Evolutionary conservation across 169 alveolate genomes (phyloP).

Genomic region (Plasmodium reichenowi): DNA sequence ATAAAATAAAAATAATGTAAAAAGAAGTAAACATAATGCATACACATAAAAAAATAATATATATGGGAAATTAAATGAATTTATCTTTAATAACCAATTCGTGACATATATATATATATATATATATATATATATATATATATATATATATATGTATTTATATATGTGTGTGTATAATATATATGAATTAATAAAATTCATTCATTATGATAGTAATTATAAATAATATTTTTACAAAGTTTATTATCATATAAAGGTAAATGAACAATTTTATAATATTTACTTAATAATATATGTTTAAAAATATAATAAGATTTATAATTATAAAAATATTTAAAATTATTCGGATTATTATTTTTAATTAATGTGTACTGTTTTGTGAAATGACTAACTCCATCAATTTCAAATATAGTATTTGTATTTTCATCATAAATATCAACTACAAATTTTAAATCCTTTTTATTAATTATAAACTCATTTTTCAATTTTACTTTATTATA

Average conservation of each 20-base stretch:
- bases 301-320: slow-evolving; percentile 70
- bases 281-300: slow-evolving; percentile 57
- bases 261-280: slow-evolving; percentile 47
- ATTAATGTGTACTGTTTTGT: slow-evolving; percentile 60
- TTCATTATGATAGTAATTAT: slow-evolving; percentile 7
- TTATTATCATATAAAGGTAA: slow-evolving; percentile 51
- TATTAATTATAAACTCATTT: slow-evolving; percentile 61
- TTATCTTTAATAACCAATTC: too few species aligned
- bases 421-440: slow-evolving; percentile 73
- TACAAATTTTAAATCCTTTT: slow-evolving; percentile 28
- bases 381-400: slow-evolving; percentile 62
- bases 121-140: too few species aligned
- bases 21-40: too few species aligned
- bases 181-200: too few species aligned
- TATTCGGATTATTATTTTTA: not conserved
- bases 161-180: too few species aligned
- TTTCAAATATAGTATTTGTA: slow-evolving; percentile 71
- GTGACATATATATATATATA: too few species aligned
- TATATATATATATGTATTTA: too few species aligned
- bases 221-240: slow-evolving; percentile 43
- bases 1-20: too few species aligned
- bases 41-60: too few species aligned
- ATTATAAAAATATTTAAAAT: slow-evolving; percentile 40
- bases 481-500: slow-evolving; percentile 7
- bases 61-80: too few species aligned